Evolutionary conservation across 805 yeast genomes (phyloP).

Genomic region (Lipomyces oligophaga): DNA sequence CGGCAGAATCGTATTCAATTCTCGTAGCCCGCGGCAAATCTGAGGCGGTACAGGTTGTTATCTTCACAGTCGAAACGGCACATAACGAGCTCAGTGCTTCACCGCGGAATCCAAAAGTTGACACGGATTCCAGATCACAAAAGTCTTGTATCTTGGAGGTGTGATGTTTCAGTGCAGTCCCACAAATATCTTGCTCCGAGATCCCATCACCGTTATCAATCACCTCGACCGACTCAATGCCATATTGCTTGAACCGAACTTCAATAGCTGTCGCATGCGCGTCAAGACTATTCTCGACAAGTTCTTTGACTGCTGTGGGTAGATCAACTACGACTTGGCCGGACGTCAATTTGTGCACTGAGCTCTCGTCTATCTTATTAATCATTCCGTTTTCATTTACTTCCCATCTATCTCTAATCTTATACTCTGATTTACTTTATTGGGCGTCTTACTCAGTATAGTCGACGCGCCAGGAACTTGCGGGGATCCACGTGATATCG

Average conservation of each 20-base stretch:
- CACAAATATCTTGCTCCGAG: constrained; percentile 43
- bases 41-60: constrained; percentile 45
- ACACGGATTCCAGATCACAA: constrained; percentile 40
- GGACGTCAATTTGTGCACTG: constrained; percentile 75
- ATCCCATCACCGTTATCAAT: constrained; percentile 76
- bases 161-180: constrained; percentile 43
- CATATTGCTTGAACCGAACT: constrained; percentile 63
- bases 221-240: constrained; percentile 67
- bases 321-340: constrained; percentile 89
- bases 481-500: too few relatives aligned
- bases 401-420: too few relatives aligned
- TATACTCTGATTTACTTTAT: too few relatives aligned
- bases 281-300: constrained; percentile 83
- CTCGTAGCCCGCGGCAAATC: constrained; percentile 55
- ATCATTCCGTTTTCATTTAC: too few relatives aligned
- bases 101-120: constrained; percentile 68
- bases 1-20: constrained; percentile 54
- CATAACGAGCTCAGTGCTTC: constrained; percentile 59
- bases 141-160: constrained; percentile 53
- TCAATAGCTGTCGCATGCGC: constrained; percentile 69
- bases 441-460: too few relatives aligned
- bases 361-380: constrained; percentile 47
- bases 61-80: constrained; percentile 44
- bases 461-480: too few relatives aligned
- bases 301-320: constrained; percentile 73